A percentile compares a stretch with the other conserved stretches of the same genome.
Evolutionary conservation across 1,139 yeast species (phyloP).

Genomic region (Hyphopichia buzzinii): DNA sequence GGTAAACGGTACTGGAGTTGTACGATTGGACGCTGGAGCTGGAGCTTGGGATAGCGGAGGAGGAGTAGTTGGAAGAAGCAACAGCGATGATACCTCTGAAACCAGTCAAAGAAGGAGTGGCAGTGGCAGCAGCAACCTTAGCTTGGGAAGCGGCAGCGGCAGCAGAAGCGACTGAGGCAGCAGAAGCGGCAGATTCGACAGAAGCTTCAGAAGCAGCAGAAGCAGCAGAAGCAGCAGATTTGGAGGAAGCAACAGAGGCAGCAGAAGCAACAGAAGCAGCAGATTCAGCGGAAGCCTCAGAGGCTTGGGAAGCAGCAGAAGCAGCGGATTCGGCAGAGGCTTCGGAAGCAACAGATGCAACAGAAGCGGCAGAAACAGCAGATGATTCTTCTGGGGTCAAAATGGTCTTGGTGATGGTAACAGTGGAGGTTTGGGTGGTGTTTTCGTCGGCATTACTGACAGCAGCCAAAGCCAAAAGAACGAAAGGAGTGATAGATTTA

Average conservation of each 20-base stretch:
- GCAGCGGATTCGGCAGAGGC: conserved; percentile 14
- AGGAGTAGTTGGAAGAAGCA: conserved; percentile 32
- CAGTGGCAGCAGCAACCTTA: conserved; percentile 4
- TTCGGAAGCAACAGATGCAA: conserved; percentile 8
- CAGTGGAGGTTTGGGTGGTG: conserved; percentile 40
- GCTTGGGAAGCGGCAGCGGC: conserved; percentile 9
- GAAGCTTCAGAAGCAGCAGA: conserved; percentile 10
- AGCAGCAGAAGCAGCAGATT: conserved; percentile 16
- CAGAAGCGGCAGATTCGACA: conserved; percentile 16
- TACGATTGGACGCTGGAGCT: conserved; percentile 7
- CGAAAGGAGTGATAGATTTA: conserved; percentile 20
- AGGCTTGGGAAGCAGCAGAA: conserved; percentile 10
- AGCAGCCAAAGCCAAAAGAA: conserved; percentile 24
- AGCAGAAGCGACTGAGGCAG: conserved; percentile 10
- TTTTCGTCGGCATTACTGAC: conserved; percentile 31
- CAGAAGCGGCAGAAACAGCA: conserved; percentile 21
- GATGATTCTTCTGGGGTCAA: conserved; percentile 42
- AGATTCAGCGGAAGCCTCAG: conserved; percentile 15
- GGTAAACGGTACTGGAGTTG: conserved; percentile 6
- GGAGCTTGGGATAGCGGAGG: conserved; percentile 12
- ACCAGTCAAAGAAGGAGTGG: conserved; percentile 23
- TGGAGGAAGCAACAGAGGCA: conserved; percentile 15
- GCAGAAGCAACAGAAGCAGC: conserved; percentile 11
- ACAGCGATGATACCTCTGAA: conserved; percentile 48
- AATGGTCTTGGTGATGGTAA: conserved; percentile 43